These are phyloP conservation scores for Dactylellina cionopaga DNA, from an alignment of 2,329 filamentous ascomycete genomes.

Conservation along the genomic window DNA sequence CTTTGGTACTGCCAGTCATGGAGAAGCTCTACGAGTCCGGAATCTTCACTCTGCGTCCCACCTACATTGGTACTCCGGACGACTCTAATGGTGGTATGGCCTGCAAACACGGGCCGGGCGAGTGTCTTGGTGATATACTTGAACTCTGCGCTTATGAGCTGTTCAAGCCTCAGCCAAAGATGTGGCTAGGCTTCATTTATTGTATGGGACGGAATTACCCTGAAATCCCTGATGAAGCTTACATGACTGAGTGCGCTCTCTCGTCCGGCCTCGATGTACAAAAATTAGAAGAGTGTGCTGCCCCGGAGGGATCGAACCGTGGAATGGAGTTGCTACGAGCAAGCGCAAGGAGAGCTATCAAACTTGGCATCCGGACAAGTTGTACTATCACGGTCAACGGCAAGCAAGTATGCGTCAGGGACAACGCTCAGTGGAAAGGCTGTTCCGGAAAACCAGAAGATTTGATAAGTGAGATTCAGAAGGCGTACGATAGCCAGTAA, in stretches of 20 bases:
- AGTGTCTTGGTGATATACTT: constrained; percentile 94
- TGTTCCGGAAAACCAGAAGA: constrained; percentile 34
- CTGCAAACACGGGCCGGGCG: constrained; percentile 87
- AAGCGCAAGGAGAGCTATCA: constrained; percentile 67
- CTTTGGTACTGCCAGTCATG: constrained; percentile 88
- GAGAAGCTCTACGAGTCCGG: constrained; percentile 71
- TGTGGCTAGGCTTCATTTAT: constrained; percentile 90
- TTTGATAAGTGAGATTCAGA: constrained; percentile 28
- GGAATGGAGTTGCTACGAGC: constrained; percentile 74
- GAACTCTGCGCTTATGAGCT: constrained; percentile 87
- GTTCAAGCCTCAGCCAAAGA: constrained; percentile 78
- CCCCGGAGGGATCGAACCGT: constrained; percentile 76
- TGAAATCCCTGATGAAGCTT: constrained; percentile 78
- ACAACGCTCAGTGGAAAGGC: constrained; percentile 76
- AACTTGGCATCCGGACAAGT: constrained; percentile 75
- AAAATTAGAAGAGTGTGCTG: constrained; percentile 82
- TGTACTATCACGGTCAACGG: constrained; percentile 83
- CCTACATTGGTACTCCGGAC: constrained; percentile 78
- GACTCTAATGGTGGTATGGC: constrained; percentile 82
- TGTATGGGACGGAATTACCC: constrained; percentile 81
- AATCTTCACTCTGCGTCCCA: constrained; percentile 90
- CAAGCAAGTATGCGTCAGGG: constrained; percentile 83
- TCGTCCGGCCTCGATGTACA: constrained; percentile 89
- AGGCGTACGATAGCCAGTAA: constrained; percentile 34
- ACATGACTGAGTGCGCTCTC: constrained; percentile 86